Evolutionary conservation across 116 monocot species (phyloP).

Genomic region (Cymodocea nodosa): DNA sequence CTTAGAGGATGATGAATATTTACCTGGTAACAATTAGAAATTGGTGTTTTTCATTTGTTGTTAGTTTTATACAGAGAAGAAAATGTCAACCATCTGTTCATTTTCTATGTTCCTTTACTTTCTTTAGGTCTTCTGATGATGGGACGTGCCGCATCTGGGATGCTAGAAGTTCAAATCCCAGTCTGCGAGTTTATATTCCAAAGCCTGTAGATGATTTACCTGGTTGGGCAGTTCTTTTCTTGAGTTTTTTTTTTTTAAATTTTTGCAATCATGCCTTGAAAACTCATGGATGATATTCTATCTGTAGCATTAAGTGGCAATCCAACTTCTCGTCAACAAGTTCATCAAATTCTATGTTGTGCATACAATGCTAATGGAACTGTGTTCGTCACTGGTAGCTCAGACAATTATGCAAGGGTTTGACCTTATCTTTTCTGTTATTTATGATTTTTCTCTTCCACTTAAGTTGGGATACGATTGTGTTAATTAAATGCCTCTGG

Average conservation of each 20-base stretch:
- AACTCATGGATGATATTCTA: conserved; percentile 1
- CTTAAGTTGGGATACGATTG: not conserved
- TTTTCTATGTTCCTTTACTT: not conserved
- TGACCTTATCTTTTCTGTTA: not conserved
- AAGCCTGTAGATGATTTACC: conserved; percentile 60
- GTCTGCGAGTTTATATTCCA: conserved; percentile 68
- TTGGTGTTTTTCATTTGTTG: too few relatives aligned
- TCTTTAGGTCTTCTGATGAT: conserved; percentile 93
- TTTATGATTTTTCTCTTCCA: not conserved
- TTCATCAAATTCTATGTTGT: conserved; percentile 88
- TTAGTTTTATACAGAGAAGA: too few relatives aligned
- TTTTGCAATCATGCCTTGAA: not conserved
- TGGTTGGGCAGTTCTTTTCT: conserved; percentile 30
- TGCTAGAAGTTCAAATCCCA: conserved; percentile 71
- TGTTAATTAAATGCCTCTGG: not conserved
- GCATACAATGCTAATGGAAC: conserved; percentile 98
- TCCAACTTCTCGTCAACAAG: conserved; percentile 36
- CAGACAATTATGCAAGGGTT: conserved; percentile 96
- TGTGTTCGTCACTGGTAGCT: conserved; percentile 98
- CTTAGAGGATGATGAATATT: too few relatives aligned
- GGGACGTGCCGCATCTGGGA: conserved; percentile 99
- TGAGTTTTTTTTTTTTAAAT: not conserved
- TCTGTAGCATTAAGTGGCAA: conserved; percentile 55
- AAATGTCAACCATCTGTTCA: not conserved
- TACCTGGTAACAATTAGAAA: too few relatives aligned